A percentile compares a stretch with the other conserved stretches of the same genome.
Evolutionary conservation across 2,329 filamentous ascomycete species (phyloP).

Genomic region (Phyllosticta paracitricarpa): DNA sequence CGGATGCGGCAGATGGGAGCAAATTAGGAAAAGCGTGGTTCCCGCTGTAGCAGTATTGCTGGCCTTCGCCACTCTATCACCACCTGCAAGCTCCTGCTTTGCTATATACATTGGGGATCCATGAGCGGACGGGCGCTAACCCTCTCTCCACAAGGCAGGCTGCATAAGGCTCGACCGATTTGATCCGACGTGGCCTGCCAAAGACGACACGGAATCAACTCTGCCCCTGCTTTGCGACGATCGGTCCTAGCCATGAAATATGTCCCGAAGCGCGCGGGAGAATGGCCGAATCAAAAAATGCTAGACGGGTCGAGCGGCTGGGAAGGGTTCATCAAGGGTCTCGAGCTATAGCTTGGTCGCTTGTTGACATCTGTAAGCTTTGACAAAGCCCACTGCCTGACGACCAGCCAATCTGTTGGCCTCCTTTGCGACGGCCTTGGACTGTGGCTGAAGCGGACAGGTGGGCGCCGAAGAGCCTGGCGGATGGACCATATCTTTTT

Average conservation of each 20-base stretch:
- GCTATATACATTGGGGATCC: neutral
- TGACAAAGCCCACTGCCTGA: neutral
- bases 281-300: neutral
- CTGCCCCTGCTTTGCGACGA: neutral
- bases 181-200: neutral
- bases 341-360: neutral
- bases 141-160: neutral
- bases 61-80: neutral
- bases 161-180: neutral
- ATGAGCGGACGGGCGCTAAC: neutral
- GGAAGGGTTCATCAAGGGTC: neutral
- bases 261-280: neutral
- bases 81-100: neutral
- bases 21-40: neutral
- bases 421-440: neutral
- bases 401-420: neutral
- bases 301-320: neutral
- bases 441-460: neutral
- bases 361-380: neutral
- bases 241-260: neutral
- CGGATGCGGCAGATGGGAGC: neutral
- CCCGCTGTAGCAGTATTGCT: neutral
- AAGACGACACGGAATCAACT: neutral
- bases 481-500: neutral
- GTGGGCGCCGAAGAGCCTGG: neutral